Base-by-base conservation (phyloP, 169 alveolate species). In the Besnoitia besnoiti region DNA sequence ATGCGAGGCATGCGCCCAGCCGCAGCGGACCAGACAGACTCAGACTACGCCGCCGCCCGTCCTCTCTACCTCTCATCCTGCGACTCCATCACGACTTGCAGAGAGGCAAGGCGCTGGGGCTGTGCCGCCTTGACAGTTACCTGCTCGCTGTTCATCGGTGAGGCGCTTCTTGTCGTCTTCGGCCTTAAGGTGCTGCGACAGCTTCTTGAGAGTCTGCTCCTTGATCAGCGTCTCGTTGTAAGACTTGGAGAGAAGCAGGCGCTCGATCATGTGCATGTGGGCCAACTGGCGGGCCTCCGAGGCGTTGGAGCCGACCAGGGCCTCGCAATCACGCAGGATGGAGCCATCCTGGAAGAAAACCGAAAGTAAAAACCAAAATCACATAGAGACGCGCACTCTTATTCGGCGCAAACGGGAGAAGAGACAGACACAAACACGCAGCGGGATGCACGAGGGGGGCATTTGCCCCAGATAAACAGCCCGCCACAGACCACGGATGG, bases 211-310 rank as follows among this genome's bases (percentile, higher is more conserved):
- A 16, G 59, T 82, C 79, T 91, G 87, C 27, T 91, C 91, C 85
- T 84, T n/a, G 49, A 79, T 35, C 10, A 91, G 87, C 14, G 91
- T 87, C 7, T 91, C 94, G 62, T 61, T 89, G 88, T 91, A 91
- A 59, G 94, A 42, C 80, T 73, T 80, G 16, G 87, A 59, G 39
- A 91, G 94, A 10, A 91, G 50, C 91, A 91, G 39, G n/a, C 90
- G 90, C 55, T 91, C 94, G 49, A 91, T 24, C 91, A 91, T 44
- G 88, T 50, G 77, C 44, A 82, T 44, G 62, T 91, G 76, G 0
- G 94, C 94, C 40, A 91, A 37, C 91, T 80, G 76, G 49, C 94
- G 94, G 46, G 87, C 94, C 88, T 82, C 84, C 44, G 91, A 80
- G 0, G 91, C 73, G 51, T 84, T 91, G 47, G 94, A 59, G n/a